Evolutionary conservation across 2,329 filamentous ascomycete species (phyloP).

Genomic region (Stachybotrys echinatus): DNA sequence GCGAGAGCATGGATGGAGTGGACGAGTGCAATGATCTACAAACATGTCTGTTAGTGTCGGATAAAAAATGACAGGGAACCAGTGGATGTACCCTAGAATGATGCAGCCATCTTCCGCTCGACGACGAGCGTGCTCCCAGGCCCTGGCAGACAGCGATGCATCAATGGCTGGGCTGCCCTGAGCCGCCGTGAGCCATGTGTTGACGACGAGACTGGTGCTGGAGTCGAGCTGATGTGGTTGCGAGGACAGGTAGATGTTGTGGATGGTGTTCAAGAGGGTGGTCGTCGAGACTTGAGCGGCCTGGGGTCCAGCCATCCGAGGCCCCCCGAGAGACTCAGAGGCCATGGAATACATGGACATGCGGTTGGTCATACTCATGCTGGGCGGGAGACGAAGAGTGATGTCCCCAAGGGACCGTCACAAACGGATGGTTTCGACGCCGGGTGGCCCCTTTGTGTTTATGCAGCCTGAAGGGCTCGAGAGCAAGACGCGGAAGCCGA

Average conservation of each 20-base stretch:
- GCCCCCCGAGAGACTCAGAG: slow-evolving; percentile 56
- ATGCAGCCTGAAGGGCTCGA: slow-evolving; percentile 1
- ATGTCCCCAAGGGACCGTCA: slow-evolving; percentile 35
- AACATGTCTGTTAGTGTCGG: neutral
- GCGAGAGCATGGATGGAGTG: slow-evolving; percentile 74
- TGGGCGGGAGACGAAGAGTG: slow-evolving; percentile 13
- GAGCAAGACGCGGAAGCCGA: slow-evolving; percentile 50
- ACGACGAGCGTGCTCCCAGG: slow-evolving; percentile 94
- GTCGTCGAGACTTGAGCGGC: slow-evolving; percentile 84
- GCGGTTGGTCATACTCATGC: slow-evolving; percentile 50
- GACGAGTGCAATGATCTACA: slow-evolving; percentile 81
- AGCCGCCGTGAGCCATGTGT: slow-evolving; percentile 85
- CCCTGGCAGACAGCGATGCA: slow-evolving; percentile 67
- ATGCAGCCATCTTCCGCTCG: slow-evolving; percentile 95
- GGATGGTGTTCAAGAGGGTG: slow-evolving; percentile 84
- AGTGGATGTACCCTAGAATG: slow-evolving; percentile 67
- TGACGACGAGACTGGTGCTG: slow-evolving; percentile 86
- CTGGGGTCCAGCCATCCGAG: slow-evolving; percentile 58
- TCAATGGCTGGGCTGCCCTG: slow-evolving; percentile 73
- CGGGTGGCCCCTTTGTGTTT: slow-evolving; percentile 1
- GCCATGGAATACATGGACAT: slow-evolving; percentile 66
- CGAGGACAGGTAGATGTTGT: slow-evolving; percentile 78
- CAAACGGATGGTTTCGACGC: slow-evolving; percentile 10
- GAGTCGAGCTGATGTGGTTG: slow-evolving; percentile 85
- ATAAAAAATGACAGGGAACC: neutral